A percentile compares a stretch with the other conserved stretches of the same genome.
Evolutionary conservation across 179 eudicot genomes (phyloP).

Genomic region (Heliamphora pulchella): DNA sequence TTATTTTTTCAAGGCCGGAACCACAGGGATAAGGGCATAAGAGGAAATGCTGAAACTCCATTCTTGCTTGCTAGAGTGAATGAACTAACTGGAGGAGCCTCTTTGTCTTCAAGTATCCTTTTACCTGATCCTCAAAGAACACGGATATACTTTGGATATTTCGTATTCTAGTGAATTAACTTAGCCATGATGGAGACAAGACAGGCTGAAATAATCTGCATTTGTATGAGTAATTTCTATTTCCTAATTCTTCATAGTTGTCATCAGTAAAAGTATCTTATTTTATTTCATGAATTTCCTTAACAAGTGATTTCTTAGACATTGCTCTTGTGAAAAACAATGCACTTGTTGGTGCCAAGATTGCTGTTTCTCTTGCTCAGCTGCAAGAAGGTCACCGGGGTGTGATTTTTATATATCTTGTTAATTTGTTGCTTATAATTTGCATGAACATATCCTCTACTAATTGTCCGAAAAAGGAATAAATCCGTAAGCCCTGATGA

Average conservation of each 20-base stretch:
- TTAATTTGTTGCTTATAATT: not conserved
- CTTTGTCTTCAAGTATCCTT: constrained; percentile 95
- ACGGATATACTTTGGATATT: not conserved
- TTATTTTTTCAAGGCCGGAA: not conserved
- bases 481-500: not conserved
- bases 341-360: constrained; percentile 68
- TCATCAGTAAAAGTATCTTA: not conserved
- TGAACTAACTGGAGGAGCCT: constrained; percentile 90
- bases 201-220: not conserved
- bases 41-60: constrained; percentile 95
- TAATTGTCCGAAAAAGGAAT: not conserved
- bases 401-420: constrained; percentile 17
- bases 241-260: not conserved
- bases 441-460: not conserved
- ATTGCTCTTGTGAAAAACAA: constrained; percentile 89
- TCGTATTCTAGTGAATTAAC: not conserved
- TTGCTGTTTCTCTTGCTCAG: constrained; percentile 61
- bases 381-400: constrained; percentile 28
- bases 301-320: constrained; percentile 36
- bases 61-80: constrained; percentile 87
- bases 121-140: constrained; percentile 8
- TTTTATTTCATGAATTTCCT: constrained; percentile 24
- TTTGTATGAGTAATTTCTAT: not conserved
- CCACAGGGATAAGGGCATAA: constrained; percentile 69
- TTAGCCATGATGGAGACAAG: not conserved